Evolutionary conservation across 345 rosid species (phyloP), one percentile per base, ranked within the genome.

Genomic region (Salix koriyanagi): DNA sequence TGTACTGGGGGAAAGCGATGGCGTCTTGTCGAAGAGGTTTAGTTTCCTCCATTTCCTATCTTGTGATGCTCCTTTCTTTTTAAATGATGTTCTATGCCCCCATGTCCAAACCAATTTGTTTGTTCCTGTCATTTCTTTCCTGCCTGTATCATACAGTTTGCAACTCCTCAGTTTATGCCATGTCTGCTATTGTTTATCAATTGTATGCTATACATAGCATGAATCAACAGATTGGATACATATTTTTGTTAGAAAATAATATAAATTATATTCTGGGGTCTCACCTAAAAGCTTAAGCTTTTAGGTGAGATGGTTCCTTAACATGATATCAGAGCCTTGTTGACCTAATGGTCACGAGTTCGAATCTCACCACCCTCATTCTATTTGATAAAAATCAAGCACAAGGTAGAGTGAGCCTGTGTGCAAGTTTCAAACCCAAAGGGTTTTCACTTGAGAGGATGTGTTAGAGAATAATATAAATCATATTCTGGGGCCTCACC

Each of bases 1-100:
- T 89, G 91, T 80, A 82, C 90, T 44, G 97, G 96, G 65, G 92
- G 94, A 73, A 96, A 87, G 85, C 86, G 91, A 81, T 77, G 94
- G 67, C 91, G 90, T 79, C 96, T 92, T 78, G 84, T 93, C 66
- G 99, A 96, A 79, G 98, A 94, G 99, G 99, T 96, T 74, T 71
- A 79, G 12, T 54, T 73, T 21, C 66, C 34, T 25, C 26, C n/a
- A 18, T 69, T 39, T 26, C 21, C 28, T 39, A 32, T 64, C 48
- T n/a, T 50, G 48, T 32, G 62, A 18, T 32, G 4, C 46, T 44
- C 36, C 4, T 2, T 62, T 32, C 8, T 19, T 76, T 26, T 48
- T 30, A 58, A n/a, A 13, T 21, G 46, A 18, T 56, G 7, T 46
- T 48, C 21, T 70, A 7, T 15, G 73, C 58, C 3, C 32, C 18